Conservation (phyloP, 2,329 filamentous ascomycete genomes). For the Paecilomyces variotii region DNA sequence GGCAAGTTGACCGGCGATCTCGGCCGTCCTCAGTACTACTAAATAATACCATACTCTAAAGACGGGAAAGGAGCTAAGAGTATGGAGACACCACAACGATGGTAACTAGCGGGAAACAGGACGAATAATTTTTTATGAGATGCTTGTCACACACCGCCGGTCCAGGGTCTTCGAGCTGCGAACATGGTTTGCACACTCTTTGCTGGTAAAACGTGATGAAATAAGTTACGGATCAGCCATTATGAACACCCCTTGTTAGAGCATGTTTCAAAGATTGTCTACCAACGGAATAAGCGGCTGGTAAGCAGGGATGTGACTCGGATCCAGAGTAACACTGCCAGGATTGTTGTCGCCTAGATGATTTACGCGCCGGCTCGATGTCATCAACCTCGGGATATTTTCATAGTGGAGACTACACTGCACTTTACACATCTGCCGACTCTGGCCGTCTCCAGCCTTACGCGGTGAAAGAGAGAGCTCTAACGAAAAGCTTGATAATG, state of each 20-base stretch:
- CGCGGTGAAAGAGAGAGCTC: not conserved
- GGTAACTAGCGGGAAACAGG: not conserved
- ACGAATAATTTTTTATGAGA: not conserved
- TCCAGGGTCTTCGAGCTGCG: not conserved
- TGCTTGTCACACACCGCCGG: not conserved
- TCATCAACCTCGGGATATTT: not conserved
- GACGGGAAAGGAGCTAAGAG: not conserved
- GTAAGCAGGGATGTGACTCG: not conserved
- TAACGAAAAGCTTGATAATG: not conserved
- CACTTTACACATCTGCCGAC: not conserved
- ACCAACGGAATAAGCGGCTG: not conserved
- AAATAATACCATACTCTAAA: not conserved
- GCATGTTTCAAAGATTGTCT: not conserved
- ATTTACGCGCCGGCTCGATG: not conserved
- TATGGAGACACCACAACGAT: not conserved
- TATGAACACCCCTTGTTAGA: not conserved
- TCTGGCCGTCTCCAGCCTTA: not conserved
- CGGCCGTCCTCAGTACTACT: not conserved
- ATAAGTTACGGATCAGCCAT: not conserved
- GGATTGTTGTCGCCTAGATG: not conserved
- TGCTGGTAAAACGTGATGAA: not conserved
- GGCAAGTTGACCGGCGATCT: not conserved
- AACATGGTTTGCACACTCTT: not conserved
- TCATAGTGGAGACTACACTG: not conserved
- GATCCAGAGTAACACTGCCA: not conserved